phyloP scores from a whole-genome alignment of 1,139 yeast genomes.

The Yamadazyma conglobata region DNA sequence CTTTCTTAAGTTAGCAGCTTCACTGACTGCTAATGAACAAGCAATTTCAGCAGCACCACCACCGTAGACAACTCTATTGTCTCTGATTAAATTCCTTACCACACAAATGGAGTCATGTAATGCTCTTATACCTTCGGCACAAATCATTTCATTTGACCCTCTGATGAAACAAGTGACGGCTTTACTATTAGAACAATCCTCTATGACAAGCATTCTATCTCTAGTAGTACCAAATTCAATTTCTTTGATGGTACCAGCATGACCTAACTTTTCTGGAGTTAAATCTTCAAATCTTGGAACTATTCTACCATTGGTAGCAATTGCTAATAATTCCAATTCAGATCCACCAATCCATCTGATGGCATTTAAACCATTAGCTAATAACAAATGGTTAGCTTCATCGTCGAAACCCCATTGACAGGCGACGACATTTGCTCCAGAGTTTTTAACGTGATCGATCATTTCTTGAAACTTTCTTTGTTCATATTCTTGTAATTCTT shows the following conservation, averaged over 20 bases:
- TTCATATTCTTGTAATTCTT: conserved; percentile 86
- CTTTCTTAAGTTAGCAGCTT: conserved; percentile 86
- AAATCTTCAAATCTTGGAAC: conserved; percentile 97
- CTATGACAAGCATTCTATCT: conserved; percentile 93
- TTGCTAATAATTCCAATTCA: conserved; percentile 91
- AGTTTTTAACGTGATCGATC: conserved; percentile 79
- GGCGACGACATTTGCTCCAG: conserved; percentile 95
- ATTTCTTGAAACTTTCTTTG: conserved; percentile 85
- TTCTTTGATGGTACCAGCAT: conserved; percentile 82
- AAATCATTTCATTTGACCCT: conserved; percentile 97
- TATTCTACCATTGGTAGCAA: conserved; percentile 95
- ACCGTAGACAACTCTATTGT: conserved; percentile 92
- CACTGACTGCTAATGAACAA: conserved; percentile 86
- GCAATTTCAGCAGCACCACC: conserved; percentile 98
- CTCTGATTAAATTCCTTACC: conserved; percentile 90
- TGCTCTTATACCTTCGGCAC: conserved; percentile 95
- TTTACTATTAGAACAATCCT: conserved; percentile 81
- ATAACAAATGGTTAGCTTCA: conserved; percentile 91
- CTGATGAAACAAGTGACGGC: conserved; percentile 93
- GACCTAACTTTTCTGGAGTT: conserved; percentile 75
- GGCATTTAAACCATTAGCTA: conserved; percentile 88
- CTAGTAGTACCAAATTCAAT: conserved; percentile 94
- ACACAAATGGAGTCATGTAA: conserved; percentile 96
- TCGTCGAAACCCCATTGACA: conserved; percentile 99
- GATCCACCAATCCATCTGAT: conserved; percentile 99